These are phyloP conservation scores for Zizania latifolia DNA, from an alignment of 176 grass and related monocot genomes.

Conservation along the genomic window DNA sequence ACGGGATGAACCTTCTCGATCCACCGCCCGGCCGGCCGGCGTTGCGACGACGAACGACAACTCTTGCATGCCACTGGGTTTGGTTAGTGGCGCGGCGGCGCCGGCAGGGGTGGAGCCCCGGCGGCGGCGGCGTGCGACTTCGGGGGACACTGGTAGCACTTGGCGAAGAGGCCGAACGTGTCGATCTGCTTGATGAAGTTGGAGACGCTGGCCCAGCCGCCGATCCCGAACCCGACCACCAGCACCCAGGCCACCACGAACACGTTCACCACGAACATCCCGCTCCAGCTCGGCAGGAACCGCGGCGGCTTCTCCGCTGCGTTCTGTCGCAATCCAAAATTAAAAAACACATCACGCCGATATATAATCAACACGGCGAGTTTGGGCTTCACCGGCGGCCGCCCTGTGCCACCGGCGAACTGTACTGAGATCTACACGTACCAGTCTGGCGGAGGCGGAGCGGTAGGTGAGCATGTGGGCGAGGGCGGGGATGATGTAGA, in stretches of 20 bases:
- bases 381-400: too few relatives aligned
- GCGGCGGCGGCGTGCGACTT: conserved; percentile 1
- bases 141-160: conserved; percentile 60
- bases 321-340: conserved; percentile 40
- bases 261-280: conserved; percentile 59
- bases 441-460: conserved; percentile 37
- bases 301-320: conserved; percentile 71
- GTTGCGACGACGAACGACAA: not conserved
- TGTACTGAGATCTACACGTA: too few relatives aligned
- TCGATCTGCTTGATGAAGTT: conserved; percentile 75
- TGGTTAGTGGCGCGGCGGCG: conserved; percentile 16
- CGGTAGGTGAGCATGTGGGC: conserved; percentile 51
- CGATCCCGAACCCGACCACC: conserved; percentile 73
- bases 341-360: not conserved
- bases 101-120: conserved; percentile 1
- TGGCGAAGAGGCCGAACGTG: conserved; percentile 79
- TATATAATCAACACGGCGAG: too few relatives aligned
- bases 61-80: not conserved
- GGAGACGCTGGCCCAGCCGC: conserved; percentile 69
- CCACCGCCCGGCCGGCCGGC: not conserved
- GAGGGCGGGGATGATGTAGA: conserved; percentile 54
- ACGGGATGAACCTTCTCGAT: not conserved
- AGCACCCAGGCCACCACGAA: conserved; percentile 77
- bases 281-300: conserved; percentile 69
- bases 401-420: not conserved